Conservation (phyloP, 2,329 filamentous ascomycete genomes). For the Penicillium sp. region DNA sequence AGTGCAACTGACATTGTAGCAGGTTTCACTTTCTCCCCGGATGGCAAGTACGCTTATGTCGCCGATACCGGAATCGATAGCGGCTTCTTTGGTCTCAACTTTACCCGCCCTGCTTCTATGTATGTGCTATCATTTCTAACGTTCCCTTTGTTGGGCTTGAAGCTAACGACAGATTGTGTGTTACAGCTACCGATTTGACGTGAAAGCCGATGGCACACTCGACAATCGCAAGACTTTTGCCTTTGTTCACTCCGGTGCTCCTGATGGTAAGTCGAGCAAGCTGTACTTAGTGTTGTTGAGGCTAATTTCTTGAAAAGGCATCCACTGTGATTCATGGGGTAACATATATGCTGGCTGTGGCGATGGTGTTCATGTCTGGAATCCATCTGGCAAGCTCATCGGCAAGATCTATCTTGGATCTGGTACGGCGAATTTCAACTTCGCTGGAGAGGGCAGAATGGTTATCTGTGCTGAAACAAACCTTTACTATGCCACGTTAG, state of each 20-base stretch:
- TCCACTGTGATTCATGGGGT: constrained; percentile 54
- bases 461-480: constrained; percentile 22
- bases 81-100: constrained; percentile 19
- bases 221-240: constrained; percentile 22
- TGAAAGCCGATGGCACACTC: constrained; percentile 14
- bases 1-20: background rate
- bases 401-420: constrained; percentile 52
- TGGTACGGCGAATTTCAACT: constrained; percentile 50
- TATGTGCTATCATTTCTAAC: background rate
- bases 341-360: constrained; percentile 58
- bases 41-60: constrained; percentile 20
- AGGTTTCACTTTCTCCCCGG: constrained; percentile 22
- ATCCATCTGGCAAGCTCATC: constrained; percentile 50
- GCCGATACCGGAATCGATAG: constrained; percentile 20
- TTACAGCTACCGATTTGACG: constrained; percentile 16
- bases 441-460: constrained; percentile 35
- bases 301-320: constrained; percentile 17
- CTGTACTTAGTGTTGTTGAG: background rate
- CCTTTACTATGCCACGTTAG: constrained; percentile 22
- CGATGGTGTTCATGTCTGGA: constrained; percentile 57
- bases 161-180: background rate
- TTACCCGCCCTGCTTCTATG: constrained; percentile 19
- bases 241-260: constrained; percentile 13
- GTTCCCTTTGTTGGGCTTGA: background rate
- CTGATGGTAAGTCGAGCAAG: constrained; percentile 14